Conservation (phyloP, 306 rosid genomes). For the Citrullus amarus region DNA sequence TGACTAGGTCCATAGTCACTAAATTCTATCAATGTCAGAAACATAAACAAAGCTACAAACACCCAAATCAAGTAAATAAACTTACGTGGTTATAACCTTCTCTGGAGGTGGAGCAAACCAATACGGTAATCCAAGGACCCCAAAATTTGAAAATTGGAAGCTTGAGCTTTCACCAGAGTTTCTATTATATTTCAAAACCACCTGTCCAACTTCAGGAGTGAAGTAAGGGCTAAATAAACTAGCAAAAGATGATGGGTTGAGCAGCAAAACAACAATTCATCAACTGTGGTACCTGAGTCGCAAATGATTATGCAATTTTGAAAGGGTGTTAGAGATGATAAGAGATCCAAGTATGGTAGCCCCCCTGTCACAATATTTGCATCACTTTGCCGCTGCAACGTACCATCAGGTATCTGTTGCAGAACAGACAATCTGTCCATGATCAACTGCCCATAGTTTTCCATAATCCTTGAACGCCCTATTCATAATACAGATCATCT, state of each 20-base stretch:
- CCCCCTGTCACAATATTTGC: constrained; percentile 22
- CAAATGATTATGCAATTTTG: constrained; percentile 50
- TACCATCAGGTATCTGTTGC: constrained; percentile 37
- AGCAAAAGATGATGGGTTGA: constrained; percentile 6
- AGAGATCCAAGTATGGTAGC: constrained; percentile 41
- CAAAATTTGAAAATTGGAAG: constrained; percentile 60
- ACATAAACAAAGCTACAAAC: constrained; percentile 12
- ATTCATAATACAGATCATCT: neutral
- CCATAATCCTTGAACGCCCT: constrained; percentile 51
- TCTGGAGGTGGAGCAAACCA: constrained; percentile 58
- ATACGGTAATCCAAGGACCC: constrained; percentile 75
- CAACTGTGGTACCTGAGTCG: constrained; percentile 44
- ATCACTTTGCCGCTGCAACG: constrained; percentile 34
- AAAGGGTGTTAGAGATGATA: constrained; percentile 53
- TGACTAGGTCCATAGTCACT: neutral
- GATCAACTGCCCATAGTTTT: constrained; percentile 43
- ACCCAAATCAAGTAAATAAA: constrained; percentile 11
- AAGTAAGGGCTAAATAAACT: constrained; percentile 15
- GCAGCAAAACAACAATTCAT: neutral
- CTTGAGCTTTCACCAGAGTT: constrained; percentile 38
- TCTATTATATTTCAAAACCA: constrained; percentile 47
- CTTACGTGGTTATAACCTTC: constrained; percentile 47
- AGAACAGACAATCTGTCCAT: constrained; percentile 39
- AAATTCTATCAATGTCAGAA: neutral
- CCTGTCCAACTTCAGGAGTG: constrained; percentile 60